Base-by-base conservation (phyloP, 805 yeast genomes). In the Schwanniomyces sp. region DNA sequence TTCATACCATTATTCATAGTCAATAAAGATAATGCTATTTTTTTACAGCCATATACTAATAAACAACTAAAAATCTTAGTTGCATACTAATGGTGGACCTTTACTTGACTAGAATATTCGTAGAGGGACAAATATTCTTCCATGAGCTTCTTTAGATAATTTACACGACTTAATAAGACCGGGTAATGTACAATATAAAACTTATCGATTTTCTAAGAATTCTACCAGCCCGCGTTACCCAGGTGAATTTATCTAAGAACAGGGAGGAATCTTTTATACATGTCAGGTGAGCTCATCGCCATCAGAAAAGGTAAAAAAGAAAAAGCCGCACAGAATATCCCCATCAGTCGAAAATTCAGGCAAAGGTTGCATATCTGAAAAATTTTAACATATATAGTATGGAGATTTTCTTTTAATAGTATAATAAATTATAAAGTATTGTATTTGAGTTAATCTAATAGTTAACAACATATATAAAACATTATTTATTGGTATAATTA, bases 311-410 rank as follows among this genome's bases (percentile, higher is more conserved):
- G 53, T 25, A 48, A 45, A 39, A n/a, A 24, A 17, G 12, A 26
- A 25, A 7, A 26, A 14, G 46, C 46, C 43, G 47, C 52, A 40
- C 49, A 48, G 30, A 46, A 42, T 44, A 49, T 45, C 52, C 34
- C 41, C 16, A 39, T 39, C 30, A n/a, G 21, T 39, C 18, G 25
- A 37, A 24, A 16, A 25, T 39, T 18, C 24, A 14, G 30, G 21
- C 32, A n/a, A 25, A n/a, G 30, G 41, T 37, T 32, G 44, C 38
- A 34, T 29, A 42, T 34, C 48, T 39, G 43, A 45, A 45, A 45
- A 45, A 34, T 45, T 45, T 45, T 45, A 40, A 17, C 11, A 29
- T 32, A 28, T 32, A 32, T 21, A 39, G 41, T 39, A 25, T 39
- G 32, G 18, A 25, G 18, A 32, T 10, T 32, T 42, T 42, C 39